Evolutionary conservation across 768 basidiomycete genomes (phyloP), one percentile per base, ranked within the genome.

Genomic region (Boletus reticulatus): DNA sequence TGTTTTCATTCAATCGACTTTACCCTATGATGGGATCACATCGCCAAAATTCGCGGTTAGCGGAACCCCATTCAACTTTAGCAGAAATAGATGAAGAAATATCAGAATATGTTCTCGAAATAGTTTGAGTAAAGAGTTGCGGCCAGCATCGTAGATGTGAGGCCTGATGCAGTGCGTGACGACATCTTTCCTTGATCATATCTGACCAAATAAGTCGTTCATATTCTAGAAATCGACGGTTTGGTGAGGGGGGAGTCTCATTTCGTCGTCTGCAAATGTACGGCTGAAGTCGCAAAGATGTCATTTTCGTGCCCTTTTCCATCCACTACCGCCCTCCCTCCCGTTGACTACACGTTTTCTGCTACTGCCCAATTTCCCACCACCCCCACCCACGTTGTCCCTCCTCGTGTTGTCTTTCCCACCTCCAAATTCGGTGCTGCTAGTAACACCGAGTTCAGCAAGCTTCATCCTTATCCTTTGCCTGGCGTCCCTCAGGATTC

Each of bases 401-500:
- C 45, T 42, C 31, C 11, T 59, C 50, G 24, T 43, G 48, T 16
- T n/a, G 22, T 44, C 39, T 19, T 51, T 51, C 57, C 36, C 43
- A 36, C 43, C 20, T 39, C 48, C 44, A 13, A 19, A 12, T 45
- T 19, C 36, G 31, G 7, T 29, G 22, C 36, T 32, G 19, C 45
- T 32, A 9, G 27, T 11, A 12, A 32, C 7, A 7, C 13, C 11
- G 27, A 60, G 37, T 34, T 60, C 58, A 10, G 54, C 41, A 46
- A 59, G 50, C 46, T 54, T 45, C 20, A 10, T 29, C 32, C 22
- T 27, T 8, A 68, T 29, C 16, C n/a, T 39, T 37, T 64, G 57
- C 43, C 74, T 61, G 0, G 71, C 56, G 1, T 59, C 61, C 3
- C 62, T 65, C 51, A 94, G 63, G 13, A 94, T 84, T 22, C 80